Conservation (phyloP, 805 yeast species). For the Ogataea naganishii region DNA sequence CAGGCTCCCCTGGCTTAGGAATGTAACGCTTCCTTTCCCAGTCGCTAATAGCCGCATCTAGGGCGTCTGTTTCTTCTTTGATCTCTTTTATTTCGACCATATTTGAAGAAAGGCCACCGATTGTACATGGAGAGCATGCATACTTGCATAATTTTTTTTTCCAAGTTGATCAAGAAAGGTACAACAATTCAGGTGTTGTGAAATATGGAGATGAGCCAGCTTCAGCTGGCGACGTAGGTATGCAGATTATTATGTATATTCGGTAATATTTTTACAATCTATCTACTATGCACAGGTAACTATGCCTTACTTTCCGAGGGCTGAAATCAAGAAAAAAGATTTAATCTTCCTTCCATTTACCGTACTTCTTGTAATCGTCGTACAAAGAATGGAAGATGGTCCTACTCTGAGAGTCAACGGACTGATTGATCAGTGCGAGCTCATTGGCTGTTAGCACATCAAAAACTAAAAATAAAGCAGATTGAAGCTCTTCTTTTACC, state of each 20-base stretch:
- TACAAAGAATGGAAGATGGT: constrained; percentile 59
- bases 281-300: no score
- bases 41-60: constrained; percentile 15
- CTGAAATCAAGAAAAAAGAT: no score
- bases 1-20: constrained; percentile 51
- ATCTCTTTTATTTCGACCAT: constrained; percentile 24
- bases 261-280: neutral
- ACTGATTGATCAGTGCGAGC: constrained; percentile 48
- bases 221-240: no score
- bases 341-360: constrained; percentile 70
- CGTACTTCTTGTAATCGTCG: constrained; percentile 63
- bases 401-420: constrained; percentile 63
- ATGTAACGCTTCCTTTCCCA: constrained; percentile 23
- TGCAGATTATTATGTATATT: no score
- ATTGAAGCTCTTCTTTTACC: constrained; percentile 39
- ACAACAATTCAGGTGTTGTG: neutral
- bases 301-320: no score
- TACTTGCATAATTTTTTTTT: neutral
- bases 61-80: constrained; percentile 9
- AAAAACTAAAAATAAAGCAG: constrained; percentile 55
- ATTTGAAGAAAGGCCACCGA: neutral
- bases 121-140: neutral
- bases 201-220: neutral
- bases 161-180: neutral
- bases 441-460: constrained; percentile 65